phyloP scores from a whole-genome alignment of 23 red algal species.

The Gracilaria gracilis region DNA sequence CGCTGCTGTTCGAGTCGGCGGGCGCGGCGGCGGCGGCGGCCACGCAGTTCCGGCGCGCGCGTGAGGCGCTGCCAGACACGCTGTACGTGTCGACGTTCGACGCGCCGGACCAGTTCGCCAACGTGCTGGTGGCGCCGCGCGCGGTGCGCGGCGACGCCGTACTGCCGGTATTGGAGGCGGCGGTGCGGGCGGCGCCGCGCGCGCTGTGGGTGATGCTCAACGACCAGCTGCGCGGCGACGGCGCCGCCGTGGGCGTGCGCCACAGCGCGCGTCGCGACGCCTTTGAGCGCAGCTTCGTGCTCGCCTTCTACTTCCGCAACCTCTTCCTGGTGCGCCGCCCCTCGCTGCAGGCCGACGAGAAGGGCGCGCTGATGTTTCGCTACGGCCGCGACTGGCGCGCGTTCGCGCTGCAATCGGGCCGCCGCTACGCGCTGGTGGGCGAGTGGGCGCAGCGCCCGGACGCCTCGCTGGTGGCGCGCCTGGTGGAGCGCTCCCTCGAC shows the following conservation, averaged over 20 bases:
- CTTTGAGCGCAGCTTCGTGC: constrained; percentile 22
- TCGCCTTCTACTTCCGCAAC: constrained; percentile 57
- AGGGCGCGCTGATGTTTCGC: constrained; percentile 27
- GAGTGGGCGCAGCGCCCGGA: background rate
- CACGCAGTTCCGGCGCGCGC: background rate
- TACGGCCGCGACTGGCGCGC: constrained; percentile 26
- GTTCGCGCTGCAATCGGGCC: constrained; percentile 3
- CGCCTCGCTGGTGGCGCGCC: background rate
- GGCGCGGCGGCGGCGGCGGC: constrained; percentile 49
- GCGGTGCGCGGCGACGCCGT: constrained; percentile 27
- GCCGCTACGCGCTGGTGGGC: background rate
- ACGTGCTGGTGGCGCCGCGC: constrained; percentile 31
- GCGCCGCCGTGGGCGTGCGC: constrained; percentile 50
- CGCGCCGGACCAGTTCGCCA: background rate
- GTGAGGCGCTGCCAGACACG: background rate
- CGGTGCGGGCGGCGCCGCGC: background rate
- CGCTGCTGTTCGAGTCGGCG: constrained; percentile 54
- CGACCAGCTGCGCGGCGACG: constrained; percentile 15
- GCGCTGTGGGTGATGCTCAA: constrained; percentile 55
- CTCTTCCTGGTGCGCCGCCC: constrained; percentile 43
- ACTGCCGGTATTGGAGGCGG: background rate
- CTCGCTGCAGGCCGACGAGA: constrained; percentile 26
- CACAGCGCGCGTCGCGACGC: constrained; percentile 10
- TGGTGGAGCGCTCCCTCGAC: background rate
- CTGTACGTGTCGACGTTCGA: background rate